These are phyloP conservation scores for Tulasnella sp. DNA, from an alignment of 768 basidiomycete species.

Conservation along the genomic window DNA sequence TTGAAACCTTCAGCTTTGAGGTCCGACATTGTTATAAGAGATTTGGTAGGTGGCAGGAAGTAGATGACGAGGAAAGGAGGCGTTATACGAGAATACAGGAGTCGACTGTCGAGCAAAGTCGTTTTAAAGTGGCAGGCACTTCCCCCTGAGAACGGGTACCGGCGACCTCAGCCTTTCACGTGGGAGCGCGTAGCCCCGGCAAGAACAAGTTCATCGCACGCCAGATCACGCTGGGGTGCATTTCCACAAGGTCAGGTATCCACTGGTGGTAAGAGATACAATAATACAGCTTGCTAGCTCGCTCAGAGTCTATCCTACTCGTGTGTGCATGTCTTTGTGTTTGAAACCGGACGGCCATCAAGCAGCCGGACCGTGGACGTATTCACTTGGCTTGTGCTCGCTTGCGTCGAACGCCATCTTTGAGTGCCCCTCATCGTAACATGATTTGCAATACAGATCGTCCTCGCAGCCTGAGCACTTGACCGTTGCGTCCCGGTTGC, in stretches of 20 bases:
- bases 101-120: background rate
- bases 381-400: conserved; percentile 13
- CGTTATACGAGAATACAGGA: conserved; percentile 1
- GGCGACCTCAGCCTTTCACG: too few species aligned
- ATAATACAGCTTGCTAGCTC: too few species aligned
- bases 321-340: background rate
- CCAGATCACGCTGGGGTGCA: too few species aligned
- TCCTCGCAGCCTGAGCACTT: conserved; percentile 9
- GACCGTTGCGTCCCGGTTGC: conserved; percentile 6
- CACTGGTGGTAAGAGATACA: too few species aligned
- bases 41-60: background rate
- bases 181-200: too few species aligned
- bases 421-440: conserved; percentile 4
- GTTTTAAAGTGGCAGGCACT: background rate
- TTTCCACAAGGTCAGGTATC: too few species aligned
- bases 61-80: background rate
- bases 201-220: too few species aligned
- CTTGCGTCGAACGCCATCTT: background rate
- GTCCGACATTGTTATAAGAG: conserved; percentile 44
- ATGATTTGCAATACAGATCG: conserved; percentile 11
- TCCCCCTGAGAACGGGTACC: too few species aligned
- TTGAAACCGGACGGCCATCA: background rate
- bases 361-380: background rate
- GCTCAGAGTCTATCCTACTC: background rate
- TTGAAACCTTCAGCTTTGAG: conserved; percentile 68